A percentile compares a stretch with the other conserved stretches of the same genome.
phyloP scores from a whole-genome alignment of 1,284 basidiomycete genomes.

The Cryptococcus sp. region DNA sequence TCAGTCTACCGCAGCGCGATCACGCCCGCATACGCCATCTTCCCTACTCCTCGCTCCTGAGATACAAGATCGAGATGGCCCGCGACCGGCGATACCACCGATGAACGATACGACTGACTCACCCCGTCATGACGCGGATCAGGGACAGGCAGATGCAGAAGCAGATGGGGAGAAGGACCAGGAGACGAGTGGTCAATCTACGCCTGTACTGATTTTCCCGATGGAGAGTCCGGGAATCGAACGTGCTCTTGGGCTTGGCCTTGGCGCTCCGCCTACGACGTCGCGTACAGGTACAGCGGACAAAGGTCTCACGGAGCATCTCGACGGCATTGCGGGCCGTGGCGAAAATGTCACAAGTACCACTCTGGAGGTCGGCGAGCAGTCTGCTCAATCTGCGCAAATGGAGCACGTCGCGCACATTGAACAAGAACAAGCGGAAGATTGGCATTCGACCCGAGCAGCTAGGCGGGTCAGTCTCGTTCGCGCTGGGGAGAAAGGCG shows the following conservation, averaged over 20 bases:
- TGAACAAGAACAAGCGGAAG: slow-evolving; percentile 60
- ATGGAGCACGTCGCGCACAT: not conserved
- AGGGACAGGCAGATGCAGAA: not conserved
- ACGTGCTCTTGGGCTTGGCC: not conserved
- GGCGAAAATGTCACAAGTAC: no score
- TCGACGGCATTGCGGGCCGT: no score
- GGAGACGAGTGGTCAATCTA: slow-evolving; percentile 3
- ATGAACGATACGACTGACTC: not conserved
- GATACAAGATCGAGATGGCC: not conserved
- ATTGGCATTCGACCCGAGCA: slow-evolving; percentile 79
- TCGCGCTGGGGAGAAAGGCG: slow-evolving; percentile 5
- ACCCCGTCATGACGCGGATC: not conserved
- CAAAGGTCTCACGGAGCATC: not conserved
- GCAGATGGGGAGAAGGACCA: not conserved
- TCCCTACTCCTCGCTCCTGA: not conserved
- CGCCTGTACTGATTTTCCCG: slow-evolving; percentile 16
- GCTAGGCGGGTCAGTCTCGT: slow-evolving; percentile 75
- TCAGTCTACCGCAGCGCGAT: slow-evolving; percentile 1
- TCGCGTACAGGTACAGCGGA: not conserved
- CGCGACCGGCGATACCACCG: not conserved
- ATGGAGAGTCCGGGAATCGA: slow-evolving; percentile 13
- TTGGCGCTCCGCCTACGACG: no score
- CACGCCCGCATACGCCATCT: not conserved
- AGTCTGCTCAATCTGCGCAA: slow-evolving; percentile 57
- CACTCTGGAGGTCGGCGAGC: slow-evolving; percentile 34